Percentiles rank a stretch among this genome's conserved stretches.
These are phyloP conservation scores for Sporothrix dimorphospora DNA, from an alignment of 2,329 filamentous ascomycete species.

Conservation along the genomic window DNA sequence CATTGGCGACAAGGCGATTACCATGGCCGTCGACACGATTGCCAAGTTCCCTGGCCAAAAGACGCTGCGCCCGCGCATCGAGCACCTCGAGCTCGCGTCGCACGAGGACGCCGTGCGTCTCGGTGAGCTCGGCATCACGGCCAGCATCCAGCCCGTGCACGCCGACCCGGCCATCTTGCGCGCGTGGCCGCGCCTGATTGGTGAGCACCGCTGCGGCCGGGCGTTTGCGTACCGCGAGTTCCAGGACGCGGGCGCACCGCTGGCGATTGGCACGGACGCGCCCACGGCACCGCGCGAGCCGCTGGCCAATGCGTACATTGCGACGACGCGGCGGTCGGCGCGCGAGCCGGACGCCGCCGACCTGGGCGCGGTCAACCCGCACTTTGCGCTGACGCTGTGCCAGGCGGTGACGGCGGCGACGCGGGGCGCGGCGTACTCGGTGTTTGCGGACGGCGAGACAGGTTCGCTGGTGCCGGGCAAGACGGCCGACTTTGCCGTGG, in stretches of 20 bases:
- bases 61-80: constrained; percentile 61
- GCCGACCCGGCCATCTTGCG: constrained; percentile 63
- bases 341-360: constrained; percentile 49
- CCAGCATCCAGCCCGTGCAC: constrained; percentile 62
- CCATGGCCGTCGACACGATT: constrained; percentile 60
- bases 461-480: constrained; percentile 57
- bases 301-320: constrained; percentile 61
- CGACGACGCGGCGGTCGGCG: constrained; percentile 60
- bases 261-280: constrained; percentile 63
- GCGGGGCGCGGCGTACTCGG: constrained; percentile 59
- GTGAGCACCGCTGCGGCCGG: constrained; percentile 55
- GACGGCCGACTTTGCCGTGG: constrained; percentile 61
- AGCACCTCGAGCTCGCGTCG: constrained; percentile 65
- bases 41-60: constrained; percentile 38
- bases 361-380: constrained; percentile 49
- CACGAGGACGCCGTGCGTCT: constrained; percentile 59
- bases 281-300: constrained; percentile 61
- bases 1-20: constrained; percentile 64
- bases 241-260: constrained; percentile 53
- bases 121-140: constrained; percentile 62
- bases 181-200: constrained; percentile 63
- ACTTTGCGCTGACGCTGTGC: constrained; percentile 57
- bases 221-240: constrained; percentile 69
- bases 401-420: constrained; percentile 59
- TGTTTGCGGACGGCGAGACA: constrained; percentile 58